These are phyloP conservation scores for Aegilops sharonensis DNA, from an alignment of 176 grass and related monocot species.

Conservation along the genomic window DNA sequence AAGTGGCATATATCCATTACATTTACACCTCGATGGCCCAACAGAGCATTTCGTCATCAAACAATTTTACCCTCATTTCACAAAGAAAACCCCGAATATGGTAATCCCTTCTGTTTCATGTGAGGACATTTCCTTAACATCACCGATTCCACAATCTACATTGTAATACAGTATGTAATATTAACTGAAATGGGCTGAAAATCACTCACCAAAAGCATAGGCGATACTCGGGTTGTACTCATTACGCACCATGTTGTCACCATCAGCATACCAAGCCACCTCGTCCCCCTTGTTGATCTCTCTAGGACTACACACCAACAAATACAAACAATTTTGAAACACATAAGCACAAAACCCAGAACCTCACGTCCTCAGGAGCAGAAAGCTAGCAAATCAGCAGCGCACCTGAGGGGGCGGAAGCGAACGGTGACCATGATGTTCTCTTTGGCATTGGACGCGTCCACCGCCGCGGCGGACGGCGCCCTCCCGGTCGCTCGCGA, in stretches of 20 bases:
- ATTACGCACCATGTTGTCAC: constrained; percentile 85
- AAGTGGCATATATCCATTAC: background rate
- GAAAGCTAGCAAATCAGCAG: background rate
- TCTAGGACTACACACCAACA: constrained; percentile 52
- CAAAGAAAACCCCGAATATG: background rate
- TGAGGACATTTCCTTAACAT: background rate
- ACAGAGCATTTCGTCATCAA: background rate
- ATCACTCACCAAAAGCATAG: constrained; percentile 85
- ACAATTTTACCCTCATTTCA: background rate
- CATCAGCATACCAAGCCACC: constrained; percentile 91
- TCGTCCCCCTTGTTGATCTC: constrained; percentile 98
- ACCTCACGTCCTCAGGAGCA: background rate
- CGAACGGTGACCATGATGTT: constrained; percentile 95
- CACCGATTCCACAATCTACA: background rate
- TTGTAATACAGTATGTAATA: background rate
- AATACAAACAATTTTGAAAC: background rate
- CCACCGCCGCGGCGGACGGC: constrained; percentile 32
- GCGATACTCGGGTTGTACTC: constrained; percentile 81
- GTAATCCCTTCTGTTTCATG: background rate
- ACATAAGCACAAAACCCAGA: constrained; percentile 18
- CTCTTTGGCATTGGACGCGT: constrained; percentile 86
- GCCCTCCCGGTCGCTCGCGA: constrained; percentile 31
- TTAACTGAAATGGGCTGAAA: background rate
- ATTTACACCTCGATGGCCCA: background rate
- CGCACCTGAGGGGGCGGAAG: constrained; percentile 90